Base-by-base conservation (phyloP, 2,329 filamentous ascomycete genomes). In the Colletotrichum sansevieriae region DNA sequence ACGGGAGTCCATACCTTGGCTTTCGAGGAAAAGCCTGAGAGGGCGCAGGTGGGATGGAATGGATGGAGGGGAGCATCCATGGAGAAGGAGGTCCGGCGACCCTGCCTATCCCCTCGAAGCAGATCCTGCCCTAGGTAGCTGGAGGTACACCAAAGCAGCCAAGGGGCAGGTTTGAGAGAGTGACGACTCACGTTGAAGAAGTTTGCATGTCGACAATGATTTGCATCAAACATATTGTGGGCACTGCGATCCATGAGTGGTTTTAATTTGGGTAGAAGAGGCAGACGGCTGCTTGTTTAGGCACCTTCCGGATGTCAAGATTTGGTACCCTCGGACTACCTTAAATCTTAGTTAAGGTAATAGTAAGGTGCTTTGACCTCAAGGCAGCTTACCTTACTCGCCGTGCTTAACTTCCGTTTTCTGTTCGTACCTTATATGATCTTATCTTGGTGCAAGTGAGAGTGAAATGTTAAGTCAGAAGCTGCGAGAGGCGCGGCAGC, bases 181-280 rank as follows among this genome's bases (percentile, higher is more conserved):
- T 62, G 59, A 62, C 47, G 47, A 33, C 47, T 43, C 59, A 54
- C n/a, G 35, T 20, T 33, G 47, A 54, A 20, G 37, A 43, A 46
- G 39, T 39, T 44, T 52, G 15, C 43, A 37, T 43, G 58, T 43
- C n/a, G 35, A 62, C 39, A 43, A 54, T 52, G 59, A 62, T 62
- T 62, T 62, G 59, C 59, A 62, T 62, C 44, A 62, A 62, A 54
- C 59, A 54, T 44, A 35, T 60, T 60, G 57, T 60, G 57, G 57
- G 18, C 33, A 60, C 57, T 10, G 57, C 44, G 33, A 49, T 39
- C 43, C 57, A 51, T 60, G 44, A 41, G 44, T 29, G 33, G 35
- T 60, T 29, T 57, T 41, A 60, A 60, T 60, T 60, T 60, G 44
- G 57, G 44, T 29, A 37, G 29, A 29, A 29, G 29, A 8, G 29